These are phyloP conservation scores for Colletotrichum theobromicola DNA, from an alignment of 2,329 filamentous ascomycete species.

Conservation along the genomic window DNA sequence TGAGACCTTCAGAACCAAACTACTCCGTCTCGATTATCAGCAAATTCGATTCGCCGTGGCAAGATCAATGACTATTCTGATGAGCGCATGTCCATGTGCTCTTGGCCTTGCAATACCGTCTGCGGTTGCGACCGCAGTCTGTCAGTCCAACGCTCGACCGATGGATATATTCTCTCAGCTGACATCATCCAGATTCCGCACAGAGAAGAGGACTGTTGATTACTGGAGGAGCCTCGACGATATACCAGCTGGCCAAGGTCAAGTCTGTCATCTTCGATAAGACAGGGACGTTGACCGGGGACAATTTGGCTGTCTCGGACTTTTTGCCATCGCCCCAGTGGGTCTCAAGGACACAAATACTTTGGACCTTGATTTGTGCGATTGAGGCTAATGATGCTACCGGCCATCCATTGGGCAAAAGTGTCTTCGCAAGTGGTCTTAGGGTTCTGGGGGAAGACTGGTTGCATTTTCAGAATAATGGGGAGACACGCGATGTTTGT, in stretches of 20 bases:
- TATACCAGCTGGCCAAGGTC: background rate
- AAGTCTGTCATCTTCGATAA: background rate
- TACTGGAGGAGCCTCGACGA: background rate
- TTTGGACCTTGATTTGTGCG: background rate
- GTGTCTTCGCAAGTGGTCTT: background rate
- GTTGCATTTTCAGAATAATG: background rate
- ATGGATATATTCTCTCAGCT: background rate
- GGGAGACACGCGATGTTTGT: background rate
- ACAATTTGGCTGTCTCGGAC: background rate
- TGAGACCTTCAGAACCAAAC: background rate
- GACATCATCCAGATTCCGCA: background rate
- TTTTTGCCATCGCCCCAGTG: background rate
- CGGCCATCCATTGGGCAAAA: background rate
- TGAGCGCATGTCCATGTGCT: background rate
- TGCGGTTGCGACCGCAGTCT: background rate
- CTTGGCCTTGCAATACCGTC: background rate
- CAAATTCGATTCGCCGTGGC: background rate
- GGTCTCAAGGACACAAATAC: background rate
- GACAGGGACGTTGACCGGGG: background rate
- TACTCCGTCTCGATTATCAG: background rate
- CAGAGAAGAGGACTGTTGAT: background rate
- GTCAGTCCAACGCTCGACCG: background rate
- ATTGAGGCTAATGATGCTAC: background rate
- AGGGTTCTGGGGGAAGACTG: background rate
- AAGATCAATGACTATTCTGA: background rate